A percentile compares a stretch with the other conserved stretches of the same genome.
Evolutionary conservation across 2,329 filamentous ascomycete genomes (phyloP).

Genomic region (Amylocarpus encephaloides): DNA sequence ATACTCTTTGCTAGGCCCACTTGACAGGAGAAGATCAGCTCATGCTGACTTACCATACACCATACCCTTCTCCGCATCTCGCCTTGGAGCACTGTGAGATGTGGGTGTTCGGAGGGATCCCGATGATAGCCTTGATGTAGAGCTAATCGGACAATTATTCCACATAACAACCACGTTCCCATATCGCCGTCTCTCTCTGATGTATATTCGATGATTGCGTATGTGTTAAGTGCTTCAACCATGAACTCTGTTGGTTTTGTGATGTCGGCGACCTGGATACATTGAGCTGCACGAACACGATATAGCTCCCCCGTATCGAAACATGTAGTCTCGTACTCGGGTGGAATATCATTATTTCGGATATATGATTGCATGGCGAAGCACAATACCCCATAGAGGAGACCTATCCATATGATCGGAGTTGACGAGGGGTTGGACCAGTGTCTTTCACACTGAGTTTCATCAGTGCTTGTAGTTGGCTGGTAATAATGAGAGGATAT

Average conservation of each 20-base stretch:
- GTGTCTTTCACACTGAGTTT: conserved; percentile 34
- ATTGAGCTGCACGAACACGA: conserved; percentile 45
- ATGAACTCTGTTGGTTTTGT: conserved; percentile 41
- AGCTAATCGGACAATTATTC: conserved; percentile 46
- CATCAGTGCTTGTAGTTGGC: conserved; percentile 32
- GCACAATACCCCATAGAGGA: conserved; percentile 34
- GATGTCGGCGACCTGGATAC: conserved; percentile 44
- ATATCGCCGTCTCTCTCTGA: conserved; percentile 46
- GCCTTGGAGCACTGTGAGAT: conserved; percentile 45
- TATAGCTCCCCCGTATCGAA: conserved; percentile 42
- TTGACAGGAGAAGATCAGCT: conserved; percentile 60
- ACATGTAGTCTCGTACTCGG: conserved; percentile 40
- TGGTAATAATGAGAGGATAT: neutral
- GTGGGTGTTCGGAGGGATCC: conserved; percentile 45
- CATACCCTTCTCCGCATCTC: conserved; percentile 59
- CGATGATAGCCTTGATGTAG: conserved; percentile 55
- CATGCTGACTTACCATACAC: conserved; percentile 50
- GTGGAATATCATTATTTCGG: conserved; percentile 40
- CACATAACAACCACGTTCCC: conserved; percentile 47
- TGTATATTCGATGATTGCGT: conserved; percentile 37
- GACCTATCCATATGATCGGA: conserved; percentile 44
- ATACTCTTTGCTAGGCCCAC: conserved; percentile 62
- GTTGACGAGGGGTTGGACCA: conserved; percentile 56
- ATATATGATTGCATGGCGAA: conserved; percentile 36
- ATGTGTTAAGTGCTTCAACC: conserved; percentile 44